phyloP scores from a whole-genome alignment of 2,329 filamentous ascomycete species.

The Colletotrichum navitas region DNA sequence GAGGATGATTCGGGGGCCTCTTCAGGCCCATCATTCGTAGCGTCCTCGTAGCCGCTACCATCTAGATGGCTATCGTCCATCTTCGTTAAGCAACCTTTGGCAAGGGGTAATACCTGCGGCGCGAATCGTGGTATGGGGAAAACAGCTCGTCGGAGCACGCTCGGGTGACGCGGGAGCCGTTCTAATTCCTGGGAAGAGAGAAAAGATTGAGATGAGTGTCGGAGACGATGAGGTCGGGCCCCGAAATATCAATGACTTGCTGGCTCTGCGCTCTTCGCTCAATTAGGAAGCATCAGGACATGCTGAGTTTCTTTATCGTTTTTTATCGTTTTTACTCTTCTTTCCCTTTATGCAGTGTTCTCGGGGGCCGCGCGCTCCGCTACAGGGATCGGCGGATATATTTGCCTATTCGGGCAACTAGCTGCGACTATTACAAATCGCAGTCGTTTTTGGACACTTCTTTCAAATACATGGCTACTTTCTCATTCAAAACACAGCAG shows the following conservation, averaged over 20 bases:
- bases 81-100: background rate
- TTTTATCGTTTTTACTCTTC: conserved; percentile 36
- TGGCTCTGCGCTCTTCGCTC: conserved; percentile 1
- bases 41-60: conserved; percentile 35
- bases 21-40: conserved; percentile 27
- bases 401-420: conserved; percentile 5
- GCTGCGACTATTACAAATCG: background rate
- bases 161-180: conserved; percentile 3
- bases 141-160: background rate
- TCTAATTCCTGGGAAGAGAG: background rate
- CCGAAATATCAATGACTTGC: conserved; percentile 30
- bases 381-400: background rate
- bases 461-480: too few species aligned
- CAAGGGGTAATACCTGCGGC: background rate
- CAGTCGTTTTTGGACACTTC: too few species aligned
- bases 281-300: conserved; percentile 20
- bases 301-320: conserved; percentile 32
- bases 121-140: background rate
- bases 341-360: conserved; percentile 3
- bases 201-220: conserved; percentile 8
- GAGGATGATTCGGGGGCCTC: conserved; percentile 25
- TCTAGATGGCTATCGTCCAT: conserved; percentile 40
- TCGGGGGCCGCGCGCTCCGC: conserved; percentile 36
- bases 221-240: conserved; percentile 31
- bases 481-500: too few species aligned